phyloP scores from a whole-genome alignment of 805 yeast species.

The Ogataea degrootiae region DNA sequence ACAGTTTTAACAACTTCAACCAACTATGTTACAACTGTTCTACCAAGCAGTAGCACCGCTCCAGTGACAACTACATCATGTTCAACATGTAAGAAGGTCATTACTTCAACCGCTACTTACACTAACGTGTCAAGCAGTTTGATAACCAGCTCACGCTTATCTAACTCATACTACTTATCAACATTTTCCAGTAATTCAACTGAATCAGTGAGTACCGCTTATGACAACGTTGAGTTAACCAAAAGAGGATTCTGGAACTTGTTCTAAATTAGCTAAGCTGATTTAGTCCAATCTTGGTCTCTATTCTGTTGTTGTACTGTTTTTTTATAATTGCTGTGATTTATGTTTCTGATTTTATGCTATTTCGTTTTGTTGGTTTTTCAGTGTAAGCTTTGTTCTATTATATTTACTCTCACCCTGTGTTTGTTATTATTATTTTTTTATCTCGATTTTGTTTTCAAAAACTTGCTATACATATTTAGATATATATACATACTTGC shows the following conservation, averaged over 20 bases:
- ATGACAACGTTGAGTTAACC: slow-evolving; percentile 10
- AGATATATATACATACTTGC: no score
- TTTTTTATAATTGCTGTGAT: background rate
- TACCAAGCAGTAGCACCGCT: slow-evolving; percentile 7
- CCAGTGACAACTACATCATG: slow-evolving; percentile 6
- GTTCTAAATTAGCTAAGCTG: slow-evolving; percentile 3
- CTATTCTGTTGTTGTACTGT: background rate
- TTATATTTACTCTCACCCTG: no score
- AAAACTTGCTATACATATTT: no score
- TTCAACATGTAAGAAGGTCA: slow-evolving; percentile 2
- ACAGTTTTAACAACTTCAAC: slow-evolving; percentile 28
- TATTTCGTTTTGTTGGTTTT: no score
- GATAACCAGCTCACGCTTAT: background rate
- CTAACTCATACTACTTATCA: slow-evolving; percentile 7
- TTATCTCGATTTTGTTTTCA: no score
- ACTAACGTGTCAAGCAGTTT: background rate
- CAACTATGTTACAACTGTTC: slow-evolving; percentile 13
- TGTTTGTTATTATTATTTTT: no score
- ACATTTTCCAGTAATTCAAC: slow-evolving; percentile 7
- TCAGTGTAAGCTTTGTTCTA: no score
- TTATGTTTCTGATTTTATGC: no score
- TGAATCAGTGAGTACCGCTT: slow-evolving; percentile 8
- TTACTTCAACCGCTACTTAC: slow-evolving; percentile 4
- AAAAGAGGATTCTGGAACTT: slow-evolving; percentile 20
- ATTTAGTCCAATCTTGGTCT: no score